phyloP scores from a whole-genome alignment of 23 red algal genomes.

The Agarophyton chilense region DNA sequence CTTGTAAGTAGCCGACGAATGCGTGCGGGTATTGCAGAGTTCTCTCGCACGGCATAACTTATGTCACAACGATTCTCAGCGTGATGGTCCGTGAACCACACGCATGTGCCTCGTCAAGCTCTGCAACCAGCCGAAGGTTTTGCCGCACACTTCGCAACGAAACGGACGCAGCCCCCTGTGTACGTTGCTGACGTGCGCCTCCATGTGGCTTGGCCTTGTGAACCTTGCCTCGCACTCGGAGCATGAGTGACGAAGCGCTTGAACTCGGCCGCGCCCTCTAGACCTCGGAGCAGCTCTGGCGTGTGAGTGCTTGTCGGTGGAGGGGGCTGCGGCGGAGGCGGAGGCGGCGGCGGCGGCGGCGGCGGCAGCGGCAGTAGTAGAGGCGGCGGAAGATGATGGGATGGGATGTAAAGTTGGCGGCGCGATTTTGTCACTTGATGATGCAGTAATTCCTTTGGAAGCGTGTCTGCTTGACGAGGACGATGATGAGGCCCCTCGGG shows the following conservation, averaged over 20 bases:
- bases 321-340: neutral
- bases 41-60: no score
- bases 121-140: constrained; percentile 10
- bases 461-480: no score
- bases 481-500: no score
- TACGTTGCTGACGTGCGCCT: constrained; percentile 17
- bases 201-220: constrained; percentile 12
- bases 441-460: no score
- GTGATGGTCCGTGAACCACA: neutral
- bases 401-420: no score
- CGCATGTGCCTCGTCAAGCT: neutral
- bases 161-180: neutral
- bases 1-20: no score
- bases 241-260: neutral
- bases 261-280: neutral
- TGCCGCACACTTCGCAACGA: neutral
- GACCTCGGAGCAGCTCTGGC: neutral
- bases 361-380: no score
- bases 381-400: neutral
- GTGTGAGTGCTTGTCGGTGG: neutral
- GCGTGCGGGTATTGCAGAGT: no score
- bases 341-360: neutral
- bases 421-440: no score
- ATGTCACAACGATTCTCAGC: no score
- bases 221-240: neutral